phyloP scores from a whole-genome alignment of 169 alveolate genomes.

The Babesia caballi region DNA sequence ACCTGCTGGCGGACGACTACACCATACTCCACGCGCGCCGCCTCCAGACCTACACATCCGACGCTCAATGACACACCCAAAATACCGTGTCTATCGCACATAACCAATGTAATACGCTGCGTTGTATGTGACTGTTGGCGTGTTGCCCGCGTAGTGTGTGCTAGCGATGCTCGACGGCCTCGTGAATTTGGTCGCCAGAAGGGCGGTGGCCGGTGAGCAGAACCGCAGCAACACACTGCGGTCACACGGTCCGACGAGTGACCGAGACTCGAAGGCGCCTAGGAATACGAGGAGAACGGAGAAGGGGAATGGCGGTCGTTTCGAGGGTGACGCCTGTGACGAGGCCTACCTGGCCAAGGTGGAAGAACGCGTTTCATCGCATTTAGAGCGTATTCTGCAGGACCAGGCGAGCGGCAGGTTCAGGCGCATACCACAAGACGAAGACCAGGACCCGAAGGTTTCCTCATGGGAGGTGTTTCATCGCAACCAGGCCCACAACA shows the following conservation, averaged over 20 bases:
- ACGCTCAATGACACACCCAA: not conserved
- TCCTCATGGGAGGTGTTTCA: conserved; percentile 46
- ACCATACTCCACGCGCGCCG: conserved; percentile 50
- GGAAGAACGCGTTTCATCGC: conserved; percentile 17
- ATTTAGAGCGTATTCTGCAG: conserved; percentile 15
- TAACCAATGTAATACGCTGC: too few species aligned
- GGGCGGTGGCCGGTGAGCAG: not conserved
- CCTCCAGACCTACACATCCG: not conserved
- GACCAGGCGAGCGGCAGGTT: conserved; percentile 14
- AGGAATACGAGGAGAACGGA: not conserved
- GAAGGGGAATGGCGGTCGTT: not conserved
- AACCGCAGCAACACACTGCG: not conserved
- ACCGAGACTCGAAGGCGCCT: not conserved
- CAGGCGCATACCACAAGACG: not conserved
- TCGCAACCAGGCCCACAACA: conserved; percentile 16
- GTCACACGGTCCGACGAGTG: not conserved
- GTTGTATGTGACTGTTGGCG: too few species aligned
- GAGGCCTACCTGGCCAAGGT: conserved; percentile 6
- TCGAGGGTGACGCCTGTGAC: not conserved
- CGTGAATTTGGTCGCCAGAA: conserved; percentile 14
- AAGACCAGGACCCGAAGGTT: not conserved
- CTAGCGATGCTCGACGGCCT: conserved; percentile 2
- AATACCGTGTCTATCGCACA: conserved; percentile 11
- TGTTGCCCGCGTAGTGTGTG: not conserved
- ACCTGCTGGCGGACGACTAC: conserved; percentile 40